These are phyloP conservation scores for Thielaviopsis musarum DNA, from an alignment of 2,329 filamentous ascomycete species.

Conservation along the genomic window DNA sequence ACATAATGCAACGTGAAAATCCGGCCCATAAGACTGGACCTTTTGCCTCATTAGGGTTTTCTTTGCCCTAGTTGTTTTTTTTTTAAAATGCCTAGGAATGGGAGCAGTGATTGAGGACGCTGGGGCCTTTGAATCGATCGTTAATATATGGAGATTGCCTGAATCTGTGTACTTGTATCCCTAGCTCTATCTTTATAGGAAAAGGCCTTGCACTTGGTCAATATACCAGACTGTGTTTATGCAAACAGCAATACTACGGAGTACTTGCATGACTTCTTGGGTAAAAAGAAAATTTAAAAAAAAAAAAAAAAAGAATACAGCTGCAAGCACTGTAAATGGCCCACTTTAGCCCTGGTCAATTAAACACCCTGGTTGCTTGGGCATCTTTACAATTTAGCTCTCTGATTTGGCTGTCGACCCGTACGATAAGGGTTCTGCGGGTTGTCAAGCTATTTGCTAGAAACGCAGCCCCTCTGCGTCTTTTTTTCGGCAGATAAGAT, in stretches of 20 bases:
- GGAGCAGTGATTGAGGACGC: not conserved
- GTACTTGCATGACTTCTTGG: not conserved
- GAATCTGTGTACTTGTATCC: too few species aligned
- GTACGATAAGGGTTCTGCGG: too few species aligned
- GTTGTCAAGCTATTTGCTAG: too few species aligned
- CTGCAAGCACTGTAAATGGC: not conserved
- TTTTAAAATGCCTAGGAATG: not conserved
- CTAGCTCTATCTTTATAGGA: too few species aligned
- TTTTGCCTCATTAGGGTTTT: not conserved
- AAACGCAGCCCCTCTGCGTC: too few species aligned
- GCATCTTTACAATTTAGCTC: not conserved
- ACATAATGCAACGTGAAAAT: not conserved
- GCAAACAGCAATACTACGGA: not conserved
- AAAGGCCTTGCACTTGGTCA: too few species aligned
- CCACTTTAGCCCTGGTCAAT: not conserved
- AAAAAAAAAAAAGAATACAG: too few species aligned
- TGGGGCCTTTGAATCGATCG: not conserved
- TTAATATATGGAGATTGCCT: too few species aligned
- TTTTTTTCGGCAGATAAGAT: not conserved
- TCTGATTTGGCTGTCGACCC: not conserved
- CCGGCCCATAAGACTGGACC: too few species aligned
- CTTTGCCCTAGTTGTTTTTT: not conserved
- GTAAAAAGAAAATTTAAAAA: too few species aligned
- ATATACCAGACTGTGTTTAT: not conserved
- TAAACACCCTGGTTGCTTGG: too few species aligned